Conservation (phyloP, 2,329 filamentous ascomycete species). For the Aureobasidium uvarum region DNA sequence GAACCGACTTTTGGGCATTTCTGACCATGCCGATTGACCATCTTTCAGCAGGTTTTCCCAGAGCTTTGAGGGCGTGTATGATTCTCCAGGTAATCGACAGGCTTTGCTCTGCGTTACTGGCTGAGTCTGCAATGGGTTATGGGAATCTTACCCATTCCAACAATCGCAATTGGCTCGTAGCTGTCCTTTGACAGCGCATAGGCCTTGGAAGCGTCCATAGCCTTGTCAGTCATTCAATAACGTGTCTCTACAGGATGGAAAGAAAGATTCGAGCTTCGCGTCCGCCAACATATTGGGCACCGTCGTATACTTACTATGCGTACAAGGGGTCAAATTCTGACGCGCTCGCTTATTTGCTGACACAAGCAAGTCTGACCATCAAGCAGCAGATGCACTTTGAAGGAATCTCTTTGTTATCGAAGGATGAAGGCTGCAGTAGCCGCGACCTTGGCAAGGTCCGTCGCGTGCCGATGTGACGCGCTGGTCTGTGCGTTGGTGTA, state of each 20-base stretch:
- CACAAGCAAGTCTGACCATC: neutral
- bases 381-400: neutral
- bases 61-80: slow-evolving; percentile 30
- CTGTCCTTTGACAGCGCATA: neutral
- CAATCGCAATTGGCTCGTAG: slow-evolving; percentile 44
- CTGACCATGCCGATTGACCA: slow-evolving; percentile 29
- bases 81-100: slow-evolving; percentile 47
- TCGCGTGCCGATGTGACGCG: neutral
- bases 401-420: neutral
- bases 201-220: neutral
- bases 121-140: neutral
- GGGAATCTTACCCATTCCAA: slow-evolving; percentile 38
- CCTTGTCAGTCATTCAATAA: too few species aligned
- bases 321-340: too few species aligned
- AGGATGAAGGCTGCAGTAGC: neutral
- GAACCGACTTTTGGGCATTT: slow-evolving; percentile 30
- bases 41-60: slow-evolving; percentile 23
- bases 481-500: neutral
- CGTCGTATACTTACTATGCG: neutral
- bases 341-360: neutral
- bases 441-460: neutral
- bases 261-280: neutral
- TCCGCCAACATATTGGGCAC: neutral
- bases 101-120: slow-evolving; percentile 29
- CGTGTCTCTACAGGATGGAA: too few species aligned